Evolutionary conservation across 108 stramenopile species (phyloP), one percentile per base, ranked within the genome.

Genomic region (Nitzschia palea): DNA sequence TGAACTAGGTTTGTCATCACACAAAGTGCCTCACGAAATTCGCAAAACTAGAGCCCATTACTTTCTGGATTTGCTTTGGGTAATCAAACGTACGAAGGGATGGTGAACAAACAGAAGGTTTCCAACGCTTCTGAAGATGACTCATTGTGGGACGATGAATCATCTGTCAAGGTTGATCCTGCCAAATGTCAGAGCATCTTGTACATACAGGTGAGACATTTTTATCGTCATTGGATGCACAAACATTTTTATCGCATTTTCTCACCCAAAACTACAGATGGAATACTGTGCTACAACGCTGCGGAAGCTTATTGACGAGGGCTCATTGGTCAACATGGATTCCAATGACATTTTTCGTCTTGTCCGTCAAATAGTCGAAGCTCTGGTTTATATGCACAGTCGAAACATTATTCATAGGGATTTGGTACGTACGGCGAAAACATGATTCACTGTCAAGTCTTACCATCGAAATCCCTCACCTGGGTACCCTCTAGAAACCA

Each of bases 261-360:
- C 26, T 29, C 42, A 37, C 37, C 43, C 43, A n/a, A n/a, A n/a
- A 8, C 76, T 25, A 31, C 80, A 93, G 63, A 93, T 93, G 92
- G 86, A 93, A 66, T 93, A 86, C 53, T 93, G 92, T 53, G 63
- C 82, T 45, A 89, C 82, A 20, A 93, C 92, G 1, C 62, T 93
- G 36, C 68, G 89, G 47, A 81, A 84, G 23, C 65, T 93, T 56
- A 89, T 93, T 32, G 92, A 93, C 63, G 78, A 89, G 32, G 62
- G 65, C 3, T 65, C 74, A 26, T 31, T 89, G 22, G 55, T 62
- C 0, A 59, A 70, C 64, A 69, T 78, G 73, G 57, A 71, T 26
- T 30, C 68, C 9, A 80, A 77, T 27, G 81, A 86, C 0, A 76
- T 88, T 17, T 93, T 86, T 86, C 76, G 84, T 37, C 71, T 86